These are phyloP conservation scores for Cytospora chrysosperma DNA, from an alignment of 2,329 filamentous ascomycete genomes.

Conservation along the genomic window DNA sequence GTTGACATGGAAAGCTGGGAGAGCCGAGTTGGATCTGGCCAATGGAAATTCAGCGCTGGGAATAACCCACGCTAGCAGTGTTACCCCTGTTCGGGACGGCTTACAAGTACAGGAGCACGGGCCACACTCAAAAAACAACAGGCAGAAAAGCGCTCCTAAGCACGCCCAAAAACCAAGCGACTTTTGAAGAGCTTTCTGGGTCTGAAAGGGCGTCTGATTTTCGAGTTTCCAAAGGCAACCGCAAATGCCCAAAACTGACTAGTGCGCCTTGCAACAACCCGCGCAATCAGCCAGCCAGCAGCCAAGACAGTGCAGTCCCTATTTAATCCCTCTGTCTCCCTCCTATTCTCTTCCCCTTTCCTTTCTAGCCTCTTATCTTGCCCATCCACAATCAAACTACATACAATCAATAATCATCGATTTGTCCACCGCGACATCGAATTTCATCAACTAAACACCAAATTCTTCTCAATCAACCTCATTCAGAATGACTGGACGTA, in stretches of 20 bases:
- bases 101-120: background rate
- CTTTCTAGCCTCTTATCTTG: constrained; percentile 25
- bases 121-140: background rate
- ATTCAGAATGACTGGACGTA: constrained; percentile 64
- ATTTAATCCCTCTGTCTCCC: constrained; percentile 18
- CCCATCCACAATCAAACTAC: constrained; percentile 28
- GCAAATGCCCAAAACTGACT: constrained; percentile 26
- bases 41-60: background rate
- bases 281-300: background rate
- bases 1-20: background rate
- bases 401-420: constrained; percentile 32
- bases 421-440: constrained; percentile 34
- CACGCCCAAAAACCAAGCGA: background rate
- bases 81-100: background rate
- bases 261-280: constrained; percentile 24
- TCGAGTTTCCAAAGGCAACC: constrained; percentile 2
- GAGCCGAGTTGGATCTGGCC: background rate
- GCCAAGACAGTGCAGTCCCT: constrained; percentile 15
- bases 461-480: constrained; percentile 28
- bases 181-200: constrained; percentile 1
- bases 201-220: background rate
- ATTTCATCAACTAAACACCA: constrained; percentile 30
- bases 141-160: background rate
- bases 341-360: constrained; percentile 13
- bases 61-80: background rate